Conservation (phyloP, 495 filamentous ascomycete species). For the Xylaria cubensis region DNA sequence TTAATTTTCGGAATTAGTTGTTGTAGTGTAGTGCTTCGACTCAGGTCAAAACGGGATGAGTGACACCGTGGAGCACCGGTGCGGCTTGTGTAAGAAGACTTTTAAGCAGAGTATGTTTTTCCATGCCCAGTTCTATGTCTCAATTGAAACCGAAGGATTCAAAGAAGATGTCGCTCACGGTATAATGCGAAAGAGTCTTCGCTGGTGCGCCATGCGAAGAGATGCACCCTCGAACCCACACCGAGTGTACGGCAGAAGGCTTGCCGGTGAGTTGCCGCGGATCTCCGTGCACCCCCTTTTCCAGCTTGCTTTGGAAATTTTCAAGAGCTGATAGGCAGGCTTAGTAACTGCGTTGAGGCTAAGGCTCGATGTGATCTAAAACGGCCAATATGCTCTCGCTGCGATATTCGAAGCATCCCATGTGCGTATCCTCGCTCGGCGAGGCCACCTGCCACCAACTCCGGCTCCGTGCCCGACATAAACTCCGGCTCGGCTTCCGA, state of each 20-base stretch:
- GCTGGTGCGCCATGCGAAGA: slow-evolving; percentile 41
- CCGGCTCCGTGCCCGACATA: not conserved
- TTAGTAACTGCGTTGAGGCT: slow-evolving; percentile 41
- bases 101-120: slow-evolving; percentile 28
- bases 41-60: slow-evolving; percentile 14
- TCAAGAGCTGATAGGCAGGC: not conserved
- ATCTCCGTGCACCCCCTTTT: too few species aligned
- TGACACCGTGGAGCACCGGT: slow-evolving; percentile 16
- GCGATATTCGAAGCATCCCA: slow-evolving; percentile 34
- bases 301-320: not conserved
- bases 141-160: not conserved
- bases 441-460: not conserved
- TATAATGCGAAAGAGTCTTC: slow-evolving; percentile 36
- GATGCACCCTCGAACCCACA: slow-evolving; percentile 27
- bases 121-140: not conserved
- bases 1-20: not conserved
- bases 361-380: slow-evolving; percentile 49
- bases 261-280: slow-evolving; percentile 35
- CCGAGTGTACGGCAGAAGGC: slow-evolving; percentile 42
- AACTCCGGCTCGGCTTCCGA: not conserved
- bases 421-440: slow-evolving; percentile 41
- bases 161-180: not conserved
- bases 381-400: slow-evolving; percentile 49
- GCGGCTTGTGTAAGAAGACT: slow-evolving; percentile 21
- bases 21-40: not conserved